These are phyloP conservation scores for Colletotrichum lindemuthianum DNA, from an alignment of 2,329 filamentous ascomycete genomes.

Conservation along the genomic window DNA sequence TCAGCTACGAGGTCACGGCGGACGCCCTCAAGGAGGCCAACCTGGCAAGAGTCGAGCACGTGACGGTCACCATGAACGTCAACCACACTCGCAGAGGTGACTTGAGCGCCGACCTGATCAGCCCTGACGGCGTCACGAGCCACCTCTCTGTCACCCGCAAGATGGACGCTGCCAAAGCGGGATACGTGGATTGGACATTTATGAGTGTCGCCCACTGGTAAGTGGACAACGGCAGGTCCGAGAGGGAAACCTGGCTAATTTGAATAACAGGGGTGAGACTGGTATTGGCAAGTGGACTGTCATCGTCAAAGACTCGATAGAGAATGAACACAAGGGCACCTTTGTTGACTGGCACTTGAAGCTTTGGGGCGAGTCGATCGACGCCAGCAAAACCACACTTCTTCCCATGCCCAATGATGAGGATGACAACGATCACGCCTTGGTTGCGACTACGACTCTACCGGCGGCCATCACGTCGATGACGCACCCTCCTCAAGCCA, in stretches of 20 bases:
- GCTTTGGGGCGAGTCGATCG: conserved; percentile 90
- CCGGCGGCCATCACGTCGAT: conserved; percentile 72
- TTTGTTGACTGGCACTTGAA: conserved; percentile 95
- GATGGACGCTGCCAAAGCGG: conserved; percentile 71
- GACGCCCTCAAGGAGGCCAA: conserved; percentile 86
- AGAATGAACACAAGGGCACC: conserved; percentile 79
- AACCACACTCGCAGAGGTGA: conserved; percentile 89
- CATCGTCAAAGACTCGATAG: conserved; percentile 83
- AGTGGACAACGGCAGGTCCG: conserved; percentile 42
- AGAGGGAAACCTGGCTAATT: not conserved
- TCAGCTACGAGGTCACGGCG: conserved; percentile 82
- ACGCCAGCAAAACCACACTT: conserved; percentile 75
- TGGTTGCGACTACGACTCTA: conserved; percentile 67
- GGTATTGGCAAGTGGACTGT: conserved; percentile 92
- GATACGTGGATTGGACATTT: conserved; percentile 97
- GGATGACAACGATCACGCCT: conserved; percentile 85
- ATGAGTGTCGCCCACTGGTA: conserved; percentile 98
- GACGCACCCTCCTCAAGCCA: conserved; percentile 52
- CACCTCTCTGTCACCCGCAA: conserved; percentile 82
- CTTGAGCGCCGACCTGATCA: conserved; percentile 89
- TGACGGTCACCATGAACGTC: conserved; percentile 97
- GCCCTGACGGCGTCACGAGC: conserved; percentile 82
- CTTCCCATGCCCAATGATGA: conserved; percentile 85
- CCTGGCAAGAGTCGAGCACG: conserved; percentile 87
- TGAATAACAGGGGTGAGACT: conserved; percentile 76